Base-by-base conservation (phyloP, 2,329 filamentous ascomycete species). In the Pezicula neosporulosa region DNA sequence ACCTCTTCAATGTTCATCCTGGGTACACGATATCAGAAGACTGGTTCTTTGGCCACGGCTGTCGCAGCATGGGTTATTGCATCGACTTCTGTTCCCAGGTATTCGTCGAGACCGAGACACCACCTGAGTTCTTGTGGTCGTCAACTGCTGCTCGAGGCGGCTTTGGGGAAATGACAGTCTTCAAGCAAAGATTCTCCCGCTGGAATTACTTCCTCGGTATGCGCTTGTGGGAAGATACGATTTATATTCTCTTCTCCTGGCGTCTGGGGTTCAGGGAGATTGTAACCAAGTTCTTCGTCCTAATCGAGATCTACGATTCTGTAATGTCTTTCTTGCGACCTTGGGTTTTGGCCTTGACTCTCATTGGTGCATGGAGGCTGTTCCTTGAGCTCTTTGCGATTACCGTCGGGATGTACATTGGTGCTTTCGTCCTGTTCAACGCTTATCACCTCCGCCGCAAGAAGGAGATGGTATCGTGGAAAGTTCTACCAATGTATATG, bases 171-270 rank as follows among this genome's bases (percentile, higher is more conserved):
- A 77, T 75, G 72, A 78, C 75, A 0, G 70, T 78, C n/a, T 77
- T 73, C 62, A 71, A 70, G 52, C 76, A 78, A 58, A 66, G 76
- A 2, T 77, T 78, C 57, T 68, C 69, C 47, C 64, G 75, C 13
- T 78, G 76, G 76, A 78, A 78, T 46, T 78, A 77, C 62, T 78
- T 78, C 63, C 74, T 77, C 48, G 70, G 77, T 2, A 72, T 73
- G 38, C 70, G 75, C 13, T 68, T 78, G 60, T 77, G 67, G 59
- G 73, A 76, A 57, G 73, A 77, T 55, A 61, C 76, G 56, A 57
- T 61, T 4, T 78, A 78, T 49, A 72, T 78, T 16, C 49, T 77
- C 1, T 62, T 61, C 10, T 70, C 65, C 52, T 78, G 76, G 76
- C 72, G 72, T 49, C 64, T 78, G 7, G 74, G 75, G 4, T 71